These are phyloP conservation scores for Komagataella mondaviorum DNA, from an alignment of 805 yeast species.

Conservation along the genomic window DNA sequence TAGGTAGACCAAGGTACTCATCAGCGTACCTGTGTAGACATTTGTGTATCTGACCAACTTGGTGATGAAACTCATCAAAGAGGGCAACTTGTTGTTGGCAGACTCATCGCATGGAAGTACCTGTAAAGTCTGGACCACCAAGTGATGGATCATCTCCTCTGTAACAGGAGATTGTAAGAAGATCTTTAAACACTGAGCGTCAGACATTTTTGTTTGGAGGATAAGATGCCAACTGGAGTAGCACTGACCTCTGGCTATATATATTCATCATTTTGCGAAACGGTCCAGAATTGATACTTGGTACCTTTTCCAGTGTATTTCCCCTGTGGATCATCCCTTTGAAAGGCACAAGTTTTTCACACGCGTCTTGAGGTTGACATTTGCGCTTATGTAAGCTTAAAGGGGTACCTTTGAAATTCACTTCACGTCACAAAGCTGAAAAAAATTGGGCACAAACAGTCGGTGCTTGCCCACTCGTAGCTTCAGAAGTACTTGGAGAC, in stretches of 20 bases:
- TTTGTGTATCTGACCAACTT: constrained; percentile 61
- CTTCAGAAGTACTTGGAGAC: too few relatives aligned
- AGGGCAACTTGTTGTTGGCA: constrained; percentile 36
- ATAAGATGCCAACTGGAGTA: background rate
- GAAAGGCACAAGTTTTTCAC: background rate
- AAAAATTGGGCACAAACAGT: background rate
- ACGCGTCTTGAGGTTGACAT: background rate
- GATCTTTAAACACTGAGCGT: constrained; percentile 42
- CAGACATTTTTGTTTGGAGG: constrained; percentile 19
- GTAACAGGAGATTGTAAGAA: constrained; percentile 56
- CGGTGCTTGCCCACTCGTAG: background rate
- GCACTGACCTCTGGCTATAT: background rate
- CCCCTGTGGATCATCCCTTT: background rate
- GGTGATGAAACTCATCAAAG: constrained; percentile 62
- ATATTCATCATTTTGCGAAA: background rate
- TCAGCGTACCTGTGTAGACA: constrained; percentile 68
- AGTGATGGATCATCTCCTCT: constrained; percentile 59
- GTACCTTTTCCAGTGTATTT: background rate
- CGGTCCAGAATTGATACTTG: background rate
- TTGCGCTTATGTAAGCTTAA: background rate
- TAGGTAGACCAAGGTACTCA: constrained; percentile 60
- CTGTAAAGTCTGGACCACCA: constrained; percentile 53
- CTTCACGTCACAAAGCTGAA: background rate
- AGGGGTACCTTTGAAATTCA: background rate
- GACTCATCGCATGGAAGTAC: constrained; percentile 43